Conservation (phyloP, 164 flowering plant species). For the Kalanchoe fedtschenkoi region DNA sequence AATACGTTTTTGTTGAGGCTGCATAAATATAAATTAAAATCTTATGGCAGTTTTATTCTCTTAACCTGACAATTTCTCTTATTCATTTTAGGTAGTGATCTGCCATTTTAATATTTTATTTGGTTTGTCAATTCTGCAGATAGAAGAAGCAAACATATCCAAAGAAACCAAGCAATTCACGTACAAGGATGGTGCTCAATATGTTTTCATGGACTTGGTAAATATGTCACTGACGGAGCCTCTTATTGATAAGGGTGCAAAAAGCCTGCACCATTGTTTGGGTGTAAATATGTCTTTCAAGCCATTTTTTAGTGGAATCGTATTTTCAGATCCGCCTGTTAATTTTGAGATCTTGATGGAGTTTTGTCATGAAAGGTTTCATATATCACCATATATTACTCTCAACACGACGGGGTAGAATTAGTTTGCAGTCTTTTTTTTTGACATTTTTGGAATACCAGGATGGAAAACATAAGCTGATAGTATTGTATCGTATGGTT, state of each 20-base stretch:
- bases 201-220: slow-evolving; percentile 93
- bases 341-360: not conserved
- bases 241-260: too few species aligned
- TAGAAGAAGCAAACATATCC: slow-evolving; percentile 53
- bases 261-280: too few species aligned
- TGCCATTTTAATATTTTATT: not conserved
- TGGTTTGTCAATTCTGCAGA: slow-evolving; percentile 26
- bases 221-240: too few species aligned
- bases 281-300: too few species aligned
- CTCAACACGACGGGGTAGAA: not conserved
- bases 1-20: not conserved
- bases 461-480: not conserved
- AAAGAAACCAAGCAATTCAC: slow-evolving; percentile 91
- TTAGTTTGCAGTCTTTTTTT: not conserved
- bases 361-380: not conserved
- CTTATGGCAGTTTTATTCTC: not conserved
- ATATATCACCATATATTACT: not conserved
- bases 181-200: slow-evolving; percentile 86
- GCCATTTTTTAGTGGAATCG: too few species aligned
- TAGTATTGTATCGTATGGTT: not conserved
- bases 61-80: not conserved
- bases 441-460: not conserved
- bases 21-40: not conserved
- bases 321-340: not conserved
- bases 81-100: not conserved